Base-by-base conservation (phyloP, 352 stramenopile species). In the Sclerospora graminicola region DNA sequence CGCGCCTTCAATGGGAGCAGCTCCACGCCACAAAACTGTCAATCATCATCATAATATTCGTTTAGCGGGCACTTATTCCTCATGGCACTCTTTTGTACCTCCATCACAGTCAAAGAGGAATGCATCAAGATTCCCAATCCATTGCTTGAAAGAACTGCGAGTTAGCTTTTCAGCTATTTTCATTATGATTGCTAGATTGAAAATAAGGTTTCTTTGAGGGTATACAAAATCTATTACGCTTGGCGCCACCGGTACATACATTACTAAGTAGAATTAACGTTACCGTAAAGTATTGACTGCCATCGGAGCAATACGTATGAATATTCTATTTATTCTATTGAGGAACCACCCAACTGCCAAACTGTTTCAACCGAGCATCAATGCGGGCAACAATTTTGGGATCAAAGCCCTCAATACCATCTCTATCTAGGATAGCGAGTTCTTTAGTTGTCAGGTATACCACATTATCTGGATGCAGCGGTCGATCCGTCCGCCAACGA, bases 391-490 rank as follows among this genome's bases (percentile, higher is more conserved):
- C 66, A 13, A 80, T 45, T 19, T 86, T 69, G n/a, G 57, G 51
- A 15, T 67, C 72, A 51, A 91, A 91, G 4, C 65, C 69, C n/a
- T 82, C 63, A 28, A 81, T 37, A 41, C 77, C 73, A 15, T 69
- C 48, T 39, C 69, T 66, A 54, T 89, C 77, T 47, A 86, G 55
- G 7, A 43, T 55, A 28, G 55, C 51, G 11, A 89, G 60, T 44
- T 92, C 79, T 58, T 86, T 88, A 24, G 69, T 77, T 34, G 82
- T 93, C 47, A 92, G 55, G 48, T 94, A 86, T 14, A 95, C 81
- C 14, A 90, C 54, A 51, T 95, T 95, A 60, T 93, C 82, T 1
- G 80, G 77, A 24, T 63, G 66, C 48, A 89, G 45, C 5, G 77
- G 81, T 26, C 61, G 49, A 8, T 88, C 67, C 29, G 56, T 53